Conservation (phyloP, 148 eudicot species). For the Heliamphora exappendiculata region DNA sequence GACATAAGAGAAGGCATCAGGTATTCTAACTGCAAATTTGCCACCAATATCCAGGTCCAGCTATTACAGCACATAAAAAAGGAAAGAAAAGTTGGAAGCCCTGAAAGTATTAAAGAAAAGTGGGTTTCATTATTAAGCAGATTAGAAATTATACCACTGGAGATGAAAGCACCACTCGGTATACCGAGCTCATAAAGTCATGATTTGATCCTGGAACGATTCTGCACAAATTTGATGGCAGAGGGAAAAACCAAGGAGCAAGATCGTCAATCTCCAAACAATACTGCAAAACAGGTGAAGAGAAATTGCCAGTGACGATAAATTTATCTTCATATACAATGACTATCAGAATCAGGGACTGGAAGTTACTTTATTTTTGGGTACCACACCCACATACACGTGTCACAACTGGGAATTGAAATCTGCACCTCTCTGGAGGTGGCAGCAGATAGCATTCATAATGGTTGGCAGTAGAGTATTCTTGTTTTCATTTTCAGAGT, state of each 20-base stretch:
- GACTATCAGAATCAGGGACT: background rate
- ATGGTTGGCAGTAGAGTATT: background rate
- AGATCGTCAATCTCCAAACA: constrained; percentile 48
- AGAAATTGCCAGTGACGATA: constrained; percentile 1
- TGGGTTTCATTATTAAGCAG: background rate
- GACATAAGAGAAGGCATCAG: background rate
- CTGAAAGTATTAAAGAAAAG: background rate
- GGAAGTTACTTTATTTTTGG: background rate
- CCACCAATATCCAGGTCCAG: background rate
- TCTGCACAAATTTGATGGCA: constrained; percentile 55
- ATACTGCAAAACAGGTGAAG: constrained; percentile 35
- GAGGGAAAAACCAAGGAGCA: constrained; percentile 77
- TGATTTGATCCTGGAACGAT: constrained; percentile 84
- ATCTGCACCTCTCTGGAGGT: background rate
- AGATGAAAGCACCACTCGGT: constrained; percentile 79
- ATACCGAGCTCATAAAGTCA: constrained; percentile 55
- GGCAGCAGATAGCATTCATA: background rate
- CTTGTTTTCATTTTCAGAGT: too few species aligned
- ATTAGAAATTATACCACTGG: constrained; percentile 63
- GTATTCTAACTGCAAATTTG: background rate
- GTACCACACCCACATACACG: background rate
- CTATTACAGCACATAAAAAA: background rate
- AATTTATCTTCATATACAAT: background rate
- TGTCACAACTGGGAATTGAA: background rate
- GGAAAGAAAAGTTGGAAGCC: background rate